Base-by-base conservation (phyloP, 345 rosid genomes). In the Lumnitzera littorea region DNA sequence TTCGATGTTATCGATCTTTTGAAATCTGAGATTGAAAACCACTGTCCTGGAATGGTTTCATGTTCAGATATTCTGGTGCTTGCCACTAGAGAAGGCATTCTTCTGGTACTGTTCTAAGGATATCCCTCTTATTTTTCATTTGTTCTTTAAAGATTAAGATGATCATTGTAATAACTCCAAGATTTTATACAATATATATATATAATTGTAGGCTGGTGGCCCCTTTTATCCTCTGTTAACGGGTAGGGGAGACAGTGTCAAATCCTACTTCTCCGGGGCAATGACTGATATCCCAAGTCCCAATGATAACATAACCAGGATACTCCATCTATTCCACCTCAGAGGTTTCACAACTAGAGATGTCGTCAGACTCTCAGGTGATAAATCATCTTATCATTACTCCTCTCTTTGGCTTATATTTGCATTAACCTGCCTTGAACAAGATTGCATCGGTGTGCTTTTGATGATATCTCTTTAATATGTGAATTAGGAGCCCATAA, bases 221-320 rank as follows among this genome's bases (percentile, higher is more conserved):
- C 83, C 86, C 2, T 78, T 69, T 66, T 78, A 81, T 71, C 86
- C 86, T 15, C 73, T 81, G 46, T 66, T 76, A 41, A 81, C 86
- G 0, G 82, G 86, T 58, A 73, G 82, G 59, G 78, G 66, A 62
- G 86, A 78, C 67, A 81, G 86, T 56, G 57, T 24, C 23, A 24
- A 47, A 48, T 81, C 83, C 55, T 62, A 76, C 64, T 78, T 43
- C 53, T 12, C 60, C 17, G 76, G 76, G 62, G 81, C 78, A 46
- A 50, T 48, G 67, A 57, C 65, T 43, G 80, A 68, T 23, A 70
- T 81, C 24, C 82, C 87, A 23, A 70, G 36, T 15, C 86, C 86
- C 2, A 70, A 59, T n/a, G 76, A 64, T 46, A 67, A 73, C 53
- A 56, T 81, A 47, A n/a, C n/a, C n/a, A n/a, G n/a, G n/a, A n/a